Base-by-base conservation (phyloP, 1,284 basidiomycete species). In the Pyrrhoderma noxium region DNA sequence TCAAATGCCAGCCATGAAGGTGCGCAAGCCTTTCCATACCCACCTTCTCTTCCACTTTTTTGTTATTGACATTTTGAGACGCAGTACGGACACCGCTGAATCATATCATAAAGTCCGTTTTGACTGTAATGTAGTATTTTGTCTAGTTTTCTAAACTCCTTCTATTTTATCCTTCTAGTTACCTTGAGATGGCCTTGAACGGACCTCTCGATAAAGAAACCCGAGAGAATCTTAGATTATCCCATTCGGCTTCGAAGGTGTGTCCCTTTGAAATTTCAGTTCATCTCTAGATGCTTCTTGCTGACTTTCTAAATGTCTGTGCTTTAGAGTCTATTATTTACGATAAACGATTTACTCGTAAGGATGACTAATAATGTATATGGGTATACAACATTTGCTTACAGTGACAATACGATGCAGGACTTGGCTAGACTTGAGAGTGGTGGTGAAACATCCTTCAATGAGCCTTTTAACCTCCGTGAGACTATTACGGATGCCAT, bases 1-100 rank as follows among this genome's bases (percentile, higher is more conserved):
- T 88, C 87, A n/a, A 93, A 94, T 65, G 91, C 91, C 4, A 87
- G 81, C 58, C 90, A 93, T 64, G 90, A 93, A 72, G 86, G 89
- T 77, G 62, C 56, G 62, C 64, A 55, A 5, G 27, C 53, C 60
- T 2, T 57, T 56, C 40, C 40, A 11, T 5, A 31, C 5, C 5
- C 5, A 11, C 11, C 11, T 31, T 5, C 11, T 11, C 27, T 11
- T 5, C 11, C 11, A 11, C 27, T 5, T 31, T 31, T 31, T 31
- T 31, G 27, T 31, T 31, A 11, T 7, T 8, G 14, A 40, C n/a
- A 40, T 19, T 48, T 43, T n/a, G n/a, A n/a, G n/a, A n/a, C n/a
- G 2, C 56, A 82, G 84, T 87, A 8, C 77, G 85, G 36, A 87
- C 84, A 9, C 84, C 85, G 4, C 62, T 88, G 50, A 86, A 87